Percentiles rank a stretch among this genome's conserved stretches.
phyloP scores from a whole-genome alignment of 2,329 filamentous ascomycete species.

The Hymenoscyphus occultus region DNA sequence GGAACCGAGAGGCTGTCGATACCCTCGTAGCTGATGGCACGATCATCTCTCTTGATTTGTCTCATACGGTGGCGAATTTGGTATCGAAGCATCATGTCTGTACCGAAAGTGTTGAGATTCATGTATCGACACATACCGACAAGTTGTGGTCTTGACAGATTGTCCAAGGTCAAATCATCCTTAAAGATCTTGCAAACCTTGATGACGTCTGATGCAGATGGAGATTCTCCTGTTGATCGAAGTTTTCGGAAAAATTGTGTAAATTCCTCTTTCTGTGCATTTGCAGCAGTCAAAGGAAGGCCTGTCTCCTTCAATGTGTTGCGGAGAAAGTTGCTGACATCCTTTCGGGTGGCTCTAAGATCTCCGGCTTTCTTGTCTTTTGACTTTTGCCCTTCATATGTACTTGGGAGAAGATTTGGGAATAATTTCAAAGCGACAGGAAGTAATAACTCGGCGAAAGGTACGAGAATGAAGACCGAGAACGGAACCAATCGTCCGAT shows the following conservation, averaged over 20 bases:
- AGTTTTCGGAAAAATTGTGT: slow-evolving; percentile 97
- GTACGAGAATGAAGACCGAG: slow-evolving; percentile 94
- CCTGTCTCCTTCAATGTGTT: slow-evolving; percentile 91
- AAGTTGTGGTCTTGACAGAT: slow-evolving; percentile 89
- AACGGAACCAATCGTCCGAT: slow-evolving; percentile 90
- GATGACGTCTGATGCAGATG: slow-evolving; percentile 87
- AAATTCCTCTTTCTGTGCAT: slow-evolving; percentile 89
- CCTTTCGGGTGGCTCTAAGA: slow-evolving; percentile 82
- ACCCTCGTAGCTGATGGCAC: slow-evolving; percentile 89
- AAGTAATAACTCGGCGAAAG: slow-evolving; percentile 89
- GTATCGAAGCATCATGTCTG: slow-evolving; percentile 96
- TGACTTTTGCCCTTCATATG: slow-evolving; percentile 87
- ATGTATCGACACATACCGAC: slow-evolving; percentile 98
- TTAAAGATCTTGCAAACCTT: slow-evolving; percentile 99
- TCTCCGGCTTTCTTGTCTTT: slow-evolving; percentile 84
- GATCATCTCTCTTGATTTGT: slow-evolving; percentile 98
- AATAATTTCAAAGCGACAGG: slow-evolving; percentile 91
- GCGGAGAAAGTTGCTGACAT: slow-evolving; percentile 86
- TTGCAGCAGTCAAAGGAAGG: slow-evolving; percentile 77
- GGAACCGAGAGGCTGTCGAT: slow-evolving; percentile 89
- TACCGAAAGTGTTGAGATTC: slow-evolving; percentile 95
- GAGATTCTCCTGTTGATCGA: slow-evolving; percentile 83
- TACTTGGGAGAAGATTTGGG: slow-evolving; percentile 95
- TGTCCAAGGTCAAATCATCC: slow-evolving; percentile 95
- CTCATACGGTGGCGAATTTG: slow-evolving; percentile 96